Conservation (phyloP, 1,139 yeast species). For the Ogataea hybrid region DNA sequence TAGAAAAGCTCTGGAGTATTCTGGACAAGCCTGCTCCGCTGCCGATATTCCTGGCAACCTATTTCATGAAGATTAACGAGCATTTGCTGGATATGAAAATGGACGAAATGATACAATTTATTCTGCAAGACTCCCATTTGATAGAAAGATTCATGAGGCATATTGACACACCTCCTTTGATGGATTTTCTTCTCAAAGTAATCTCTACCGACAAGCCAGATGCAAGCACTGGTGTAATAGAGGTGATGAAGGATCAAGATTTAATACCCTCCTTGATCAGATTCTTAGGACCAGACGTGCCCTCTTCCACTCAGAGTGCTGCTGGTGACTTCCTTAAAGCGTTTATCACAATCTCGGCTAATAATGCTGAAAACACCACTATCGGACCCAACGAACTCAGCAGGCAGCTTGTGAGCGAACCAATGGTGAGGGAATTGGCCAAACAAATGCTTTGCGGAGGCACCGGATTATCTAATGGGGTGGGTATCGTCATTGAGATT, state of each 20-base stretch:
- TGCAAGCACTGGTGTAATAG: slow-evolving; percentile 73
- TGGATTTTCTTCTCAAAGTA: slow-evolving; percentile 77
- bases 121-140: slow-evolving; percentile 60
- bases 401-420: slow-evolving; percentile 78
- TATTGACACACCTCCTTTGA: slow-evolving; percentile 79
- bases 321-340: slow-evolving; percentile 96
- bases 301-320: slow-evolving; percentile 76
- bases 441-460: slow-evolving; percentile 90
- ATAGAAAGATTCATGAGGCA: slow-evolving; percentile 73
- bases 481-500: slow-evolving; percentile 91
- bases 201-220: slow-evolving; percentile 81
- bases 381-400: slow-evolving; percentile 97
- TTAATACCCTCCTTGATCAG: slow-evolving; percentile 58
- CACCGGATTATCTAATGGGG: slow-evolving; percentile 90
- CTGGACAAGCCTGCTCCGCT: slow-evolving; percentile 65
- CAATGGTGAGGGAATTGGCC: slow-evolving; percentile 64
- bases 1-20: slow-evolving; percentile 76
- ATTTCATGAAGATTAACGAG: slow-evolving; percentile 93
- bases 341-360: slow-evolving; percentile 88
- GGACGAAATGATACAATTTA: slow-evolving; percentile 72
- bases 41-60: slow-evolving; percentile 75
- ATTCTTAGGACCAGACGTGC: slow-evolving; percentile 54
- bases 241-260: slow-evolving; percentile 61
- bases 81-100: slow-evolving; percentile 89
- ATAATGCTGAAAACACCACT: slow-evolving; percentile 78